phyloP scores from a whole-genome alignment of 805 yeast genomes.

The Brettanomyces naardenensis region DNA sequence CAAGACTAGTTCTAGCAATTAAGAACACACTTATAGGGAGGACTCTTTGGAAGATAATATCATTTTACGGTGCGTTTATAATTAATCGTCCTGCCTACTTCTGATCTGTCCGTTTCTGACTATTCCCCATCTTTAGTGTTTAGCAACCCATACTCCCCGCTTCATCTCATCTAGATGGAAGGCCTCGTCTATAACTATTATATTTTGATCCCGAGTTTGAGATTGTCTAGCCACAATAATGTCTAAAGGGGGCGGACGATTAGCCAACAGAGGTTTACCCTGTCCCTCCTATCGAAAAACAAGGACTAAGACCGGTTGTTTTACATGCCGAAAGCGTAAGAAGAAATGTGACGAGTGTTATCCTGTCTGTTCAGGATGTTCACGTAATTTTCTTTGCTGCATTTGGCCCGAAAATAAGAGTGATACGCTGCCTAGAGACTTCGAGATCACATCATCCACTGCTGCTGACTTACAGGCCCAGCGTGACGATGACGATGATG shows the following conservation, averaged over 20 bases:
- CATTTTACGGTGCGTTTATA: too few relatives aligned
- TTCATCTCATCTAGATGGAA: too few relatives aligned
- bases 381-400: slow-evolving; percentile 26
- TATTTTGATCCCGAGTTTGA: neutral
- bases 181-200: too few relatives aligned
- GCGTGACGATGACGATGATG: too few relatives aligned
- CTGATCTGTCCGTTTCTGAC: too few relatives aligned
- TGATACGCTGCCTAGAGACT: slow-evolving; percentile 21
- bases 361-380: slow-evolving; percentile 28
- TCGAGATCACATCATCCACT: slow-evolving; percentile 16
- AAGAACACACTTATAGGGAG: too few relatives aligned
- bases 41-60: too few relatives aligned
- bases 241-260: slow-evolving; percentile 2
- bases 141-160: too few relatives aligned
- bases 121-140: too few relatives aligned
- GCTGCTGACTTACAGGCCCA: slow-evolving; percentile 3
- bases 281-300: slow-evolving; percentile 6
- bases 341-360: slow-evolving; percentile 28
- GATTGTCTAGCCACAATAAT: neutral
- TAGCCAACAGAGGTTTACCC: too few relatives aligned
- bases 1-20: too few relatives aligned
- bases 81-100: too few relatives aligned
- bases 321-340: slow-evolving; percentile 30
- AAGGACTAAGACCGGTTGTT: slow-evolving; percentile 28
- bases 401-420: slow-evolving; percentile 23